phyloP scores from a whole-genome alignment of 306 rosid genomes.

The Lathyrus tuberosus region DNA sequence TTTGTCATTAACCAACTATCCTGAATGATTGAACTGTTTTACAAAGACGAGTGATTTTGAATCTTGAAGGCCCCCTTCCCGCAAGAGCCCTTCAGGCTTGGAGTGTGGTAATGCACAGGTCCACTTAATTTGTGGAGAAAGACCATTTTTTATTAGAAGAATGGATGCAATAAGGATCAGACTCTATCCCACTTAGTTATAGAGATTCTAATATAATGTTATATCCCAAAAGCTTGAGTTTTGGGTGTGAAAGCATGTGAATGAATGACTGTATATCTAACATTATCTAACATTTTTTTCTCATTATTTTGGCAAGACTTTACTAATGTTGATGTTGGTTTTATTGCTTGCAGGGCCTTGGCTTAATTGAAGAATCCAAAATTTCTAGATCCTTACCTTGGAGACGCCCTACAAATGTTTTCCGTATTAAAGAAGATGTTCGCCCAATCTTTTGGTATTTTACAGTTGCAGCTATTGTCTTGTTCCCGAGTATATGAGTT shows the following conservation, averaged over 20 bases:
- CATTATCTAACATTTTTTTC: neutral
- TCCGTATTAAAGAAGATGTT: conserved; percentile 80
- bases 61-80: neutral
- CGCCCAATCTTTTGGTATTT: conserved; percentile 92
- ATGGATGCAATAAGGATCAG: neutral
- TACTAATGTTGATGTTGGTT: conserved; percentile 28
- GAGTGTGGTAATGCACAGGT: neutral
- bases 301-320: conserved; percentile 33
- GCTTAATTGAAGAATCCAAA: conserved; percentile 86
- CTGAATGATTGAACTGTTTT: neutral
- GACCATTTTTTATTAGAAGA: neutral
- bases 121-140: conserved; percentile 1
- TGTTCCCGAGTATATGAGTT: conserved; percentile 25
- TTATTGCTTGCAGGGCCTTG: conserved; percentile 75
- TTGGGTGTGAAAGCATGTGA: conserved; percentile 20
- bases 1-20: conserved; percentile 3
- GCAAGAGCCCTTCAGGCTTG: neutral
- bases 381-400: conserved; percentile 79
- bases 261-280: neutral
- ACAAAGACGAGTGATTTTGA: conserved; percentile 3
- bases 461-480: conserved; percentile 21
- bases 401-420: conserved; percentile 90
- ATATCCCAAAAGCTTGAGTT: neutral
- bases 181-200: conserved; percentile 3
- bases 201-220: conserved; percentile 3